A percentile compares a stretch with the other conserved stretches of the same genome.
These are phyloP conservation scores for Macadamia integrifolia DNA, from an alignment of 164 flowering plant species.

Conservation along the genomic window DNA sequence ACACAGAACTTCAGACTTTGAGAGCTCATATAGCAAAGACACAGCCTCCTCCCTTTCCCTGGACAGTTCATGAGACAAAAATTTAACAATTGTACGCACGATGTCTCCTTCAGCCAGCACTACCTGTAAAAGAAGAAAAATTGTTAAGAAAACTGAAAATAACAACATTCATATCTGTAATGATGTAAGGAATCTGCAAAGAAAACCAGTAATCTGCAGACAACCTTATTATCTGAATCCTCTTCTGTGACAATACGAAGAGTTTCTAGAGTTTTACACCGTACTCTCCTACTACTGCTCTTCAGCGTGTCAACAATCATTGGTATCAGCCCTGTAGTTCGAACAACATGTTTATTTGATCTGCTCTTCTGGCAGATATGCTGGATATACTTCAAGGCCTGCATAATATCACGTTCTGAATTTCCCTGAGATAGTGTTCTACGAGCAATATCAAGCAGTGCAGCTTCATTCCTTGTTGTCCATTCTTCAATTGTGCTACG, in stretches of 20 bases:
- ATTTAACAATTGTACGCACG: slow-evolving; percentile 81
- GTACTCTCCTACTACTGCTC: slow-evolving; percentile 63
- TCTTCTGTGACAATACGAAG: slow-evolving; percentile 73
- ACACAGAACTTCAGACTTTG: slow-evolving; percentile 68
- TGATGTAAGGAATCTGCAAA: slow-evolving; percentile 1
- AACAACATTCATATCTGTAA: slow-evolving; percentile 4
- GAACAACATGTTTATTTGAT: slow-evolving; percentile 54
- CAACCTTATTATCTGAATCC: slow-evolving; percentile 78
- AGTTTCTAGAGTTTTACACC: slow-evolving; percentile 77
- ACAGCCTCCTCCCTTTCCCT: slow-evolving; percentile 91
- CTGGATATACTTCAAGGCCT: slow-evolving; percentile 60
- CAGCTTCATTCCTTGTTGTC: slow-evolving; percentile 88
- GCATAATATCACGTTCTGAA: slow-evolving; percentile 56
- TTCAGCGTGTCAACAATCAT: slow-evolving; percentile 67
- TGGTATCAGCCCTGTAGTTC: slow-evolving; percentile 60
- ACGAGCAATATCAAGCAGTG: slow-evolving; percentile 75
- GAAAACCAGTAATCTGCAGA: slow-evolving; percentile 15
- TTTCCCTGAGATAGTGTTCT: slow-evolving; percentile 42
- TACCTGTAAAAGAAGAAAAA: slow-evolving; percentile 46
- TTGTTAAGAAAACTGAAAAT: slow-evolving; percentile 5
- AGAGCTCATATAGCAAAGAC: slow-evolving; percentile 78
- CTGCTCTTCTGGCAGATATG: slow-evolving; percentile 50
- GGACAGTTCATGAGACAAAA: slow-evolving; percentile 73
- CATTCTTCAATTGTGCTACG: slow-evolving; percentile 89
- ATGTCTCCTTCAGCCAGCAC: slow-evolving; percentile 78